Conservation (phyloP, 1,284 basidiomycete genomes). For the Ceratobasidium sp. region DNA sequence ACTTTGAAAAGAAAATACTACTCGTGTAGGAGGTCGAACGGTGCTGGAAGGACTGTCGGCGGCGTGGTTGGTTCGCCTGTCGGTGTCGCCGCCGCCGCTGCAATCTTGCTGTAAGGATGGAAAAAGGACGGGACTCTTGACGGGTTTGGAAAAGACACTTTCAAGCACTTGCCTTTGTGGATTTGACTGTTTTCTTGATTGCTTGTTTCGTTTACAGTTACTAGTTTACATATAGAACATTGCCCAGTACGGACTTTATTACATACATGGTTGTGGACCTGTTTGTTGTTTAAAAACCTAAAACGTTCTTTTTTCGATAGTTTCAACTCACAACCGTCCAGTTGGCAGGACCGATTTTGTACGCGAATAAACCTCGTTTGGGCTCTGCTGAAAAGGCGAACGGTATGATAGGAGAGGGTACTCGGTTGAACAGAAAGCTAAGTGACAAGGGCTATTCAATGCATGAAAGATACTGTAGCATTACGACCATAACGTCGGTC, state of each 20-base stretch:
- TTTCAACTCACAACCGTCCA: too few relatives aligned
- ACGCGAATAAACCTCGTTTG: too few relatives aligned
- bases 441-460: too few relatives aligned
- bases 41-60: not conserved
- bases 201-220: not conserved
- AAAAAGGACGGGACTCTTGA: not conserved
- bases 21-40: too few relatives aligned
- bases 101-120: slow-evolving; percentile 41
- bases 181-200: not conserved
- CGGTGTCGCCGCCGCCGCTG: slow-evolving; percentile 32
- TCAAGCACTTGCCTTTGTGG: not conserved
- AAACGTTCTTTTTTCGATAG: not conserved
- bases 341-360: too few relatives aligned
- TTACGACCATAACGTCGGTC: too few relatives aligned
- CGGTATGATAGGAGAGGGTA: too few relatives aligned
- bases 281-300: slow-evolving; percentile 4
- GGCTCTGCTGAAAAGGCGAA: too few relatives aligned
- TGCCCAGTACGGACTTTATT: slow-evolving; percentile 16
- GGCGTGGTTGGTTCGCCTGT: slow-evolving; percentile 30
- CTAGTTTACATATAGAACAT: not conserved
- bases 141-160: not conserved
- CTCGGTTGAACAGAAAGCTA: too few relatives aligned
- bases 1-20: too few relatives aligned
- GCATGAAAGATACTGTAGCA: too few relatives aligned
- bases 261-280: slow-evolving; percentile 5